A percentile compares a stretch with the other conserved stretches of the same genome.
Evolutionary conservation across 345 rosid species (phyloP).

Genomic region (Boechera retrofracta): DNA sequence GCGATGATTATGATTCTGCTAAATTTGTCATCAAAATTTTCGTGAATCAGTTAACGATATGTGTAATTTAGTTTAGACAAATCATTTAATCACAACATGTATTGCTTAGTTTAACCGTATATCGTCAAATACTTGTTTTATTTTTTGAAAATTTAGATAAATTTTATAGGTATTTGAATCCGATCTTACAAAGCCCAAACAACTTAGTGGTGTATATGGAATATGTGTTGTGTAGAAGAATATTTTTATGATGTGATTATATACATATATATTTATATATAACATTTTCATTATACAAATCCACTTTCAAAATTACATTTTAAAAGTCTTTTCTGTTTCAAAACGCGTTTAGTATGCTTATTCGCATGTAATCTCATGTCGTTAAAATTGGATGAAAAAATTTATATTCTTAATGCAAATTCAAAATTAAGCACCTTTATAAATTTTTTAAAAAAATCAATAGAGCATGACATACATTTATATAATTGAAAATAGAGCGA

Average conservation of each 20-base stretch:
- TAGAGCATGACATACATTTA: neutral
- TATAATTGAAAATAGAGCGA: neutral
- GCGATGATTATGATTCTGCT: neutral
- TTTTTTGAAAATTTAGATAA: neutral
- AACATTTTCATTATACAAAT: too few relatives aligned
- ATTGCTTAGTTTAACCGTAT: neutral
- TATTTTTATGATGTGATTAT: too few relatives aligned
- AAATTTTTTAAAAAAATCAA: neutral
- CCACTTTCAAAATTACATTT: too few relatives aligned
- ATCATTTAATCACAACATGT: neutral
- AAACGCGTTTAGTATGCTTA: neutral
- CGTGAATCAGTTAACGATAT: neutral
- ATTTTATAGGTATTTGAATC: neutral
- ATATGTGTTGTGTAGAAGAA: too few relatives aligned
- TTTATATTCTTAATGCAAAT: neutral
- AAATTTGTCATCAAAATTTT: neutral
- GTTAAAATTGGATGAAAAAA: neutral
- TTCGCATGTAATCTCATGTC: neutral
- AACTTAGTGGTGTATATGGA: too few relatives aligned
- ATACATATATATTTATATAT: too few relatives aligned
- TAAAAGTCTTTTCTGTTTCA: too few relatives aligned
- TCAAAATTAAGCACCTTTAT: neutral
- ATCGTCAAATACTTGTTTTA: neutral
- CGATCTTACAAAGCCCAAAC: neutral
- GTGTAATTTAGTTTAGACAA: neutral